phyloP scores from a whole-genome alignment of 2,329 filamentous ascomycete genomes.

The Aspergillus neotritici region DNA sequence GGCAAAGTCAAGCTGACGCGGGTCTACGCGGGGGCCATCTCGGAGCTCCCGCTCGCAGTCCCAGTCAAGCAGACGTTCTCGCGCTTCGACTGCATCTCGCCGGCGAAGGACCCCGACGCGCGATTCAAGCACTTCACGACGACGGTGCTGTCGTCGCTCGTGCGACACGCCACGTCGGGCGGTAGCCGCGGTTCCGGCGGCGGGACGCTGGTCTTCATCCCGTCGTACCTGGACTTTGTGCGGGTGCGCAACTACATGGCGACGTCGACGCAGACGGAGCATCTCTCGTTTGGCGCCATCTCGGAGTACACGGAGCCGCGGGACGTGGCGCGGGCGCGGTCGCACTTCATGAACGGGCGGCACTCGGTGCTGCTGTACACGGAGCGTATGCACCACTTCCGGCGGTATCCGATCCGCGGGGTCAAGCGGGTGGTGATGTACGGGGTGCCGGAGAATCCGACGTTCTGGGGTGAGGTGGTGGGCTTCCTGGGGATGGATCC shows the following conservation, averaged over 20 bases:
- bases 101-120: constrained; percentile 73
- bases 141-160: constrained; percentile 69
- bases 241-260: constrained; percentile 89
- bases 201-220: constrained; percentile 82
- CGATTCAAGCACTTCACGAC: constrained; percentile 88
- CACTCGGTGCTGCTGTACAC: constrained; percentile 85
- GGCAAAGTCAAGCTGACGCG: constrained; percentile 71
- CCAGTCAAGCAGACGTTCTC: constrained; percentile 82
- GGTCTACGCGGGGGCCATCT: constrained; percentile 65
- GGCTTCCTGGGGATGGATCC: constrained; percentile 37
- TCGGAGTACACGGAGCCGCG: constrained; percentile 79
- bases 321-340: constrained; percentile 76
- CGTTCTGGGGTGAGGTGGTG: constrained; percentile 42
- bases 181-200: constrained; percentile 40
- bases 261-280: constrained; percentile 53
- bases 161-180: constrained; percentile 49
- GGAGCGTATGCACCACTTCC: constrained; percentile 94
- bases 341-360: constrained; percentile 77
- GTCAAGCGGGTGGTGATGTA: constrained; percentile 85
- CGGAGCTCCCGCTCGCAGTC: constrained; percentile 58
- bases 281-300: constrained; percentile 70
- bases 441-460: constrained; percentile 78
- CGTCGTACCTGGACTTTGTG: constrained; percentile 92
- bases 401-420: constrained; percentile 75
- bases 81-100: constrained; percentile 67